Conservation (phyloP, 2,329 filamentous ascomycete genomes). For the Colletotrichum godetiae region DNA sequence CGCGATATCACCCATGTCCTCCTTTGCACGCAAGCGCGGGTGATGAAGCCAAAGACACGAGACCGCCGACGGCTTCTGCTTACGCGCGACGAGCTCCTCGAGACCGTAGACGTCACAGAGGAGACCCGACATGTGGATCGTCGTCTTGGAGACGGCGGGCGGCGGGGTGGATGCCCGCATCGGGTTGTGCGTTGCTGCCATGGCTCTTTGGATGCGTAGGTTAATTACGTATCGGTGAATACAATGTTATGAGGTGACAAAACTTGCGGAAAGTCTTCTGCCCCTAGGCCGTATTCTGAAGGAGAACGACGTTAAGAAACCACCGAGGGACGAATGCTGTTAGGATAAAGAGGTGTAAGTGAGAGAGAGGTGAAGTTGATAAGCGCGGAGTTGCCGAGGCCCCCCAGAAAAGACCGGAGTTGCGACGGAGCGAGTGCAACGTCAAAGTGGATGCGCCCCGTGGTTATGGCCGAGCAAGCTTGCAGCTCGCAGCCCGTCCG, state of each 20-base stretch:
- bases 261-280: too few relatives aligned
- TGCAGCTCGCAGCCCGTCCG: not conserved
- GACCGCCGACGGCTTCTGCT: slow-evolving; percentile 60
- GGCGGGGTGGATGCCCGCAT: slow-evolving; percentile 47
- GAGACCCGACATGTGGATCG: slow-evolving; percentile 81
- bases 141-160: slow-evolving; percentile 70
- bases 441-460: slow-evolving; percentile 9
- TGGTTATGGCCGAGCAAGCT: not conserved
- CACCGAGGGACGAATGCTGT: not conserved
- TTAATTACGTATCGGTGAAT: not conserved
- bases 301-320: not conserved
- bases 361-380: slow-evolving; percentile 4
- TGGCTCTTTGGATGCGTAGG: slow-evolving; percentile 17
- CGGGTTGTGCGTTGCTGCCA: slow-evolving; percentile 40
- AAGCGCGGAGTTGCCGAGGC: slow-evolving; percentile 20
- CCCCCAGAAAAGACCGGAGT: slow-evolving; percentile 13
- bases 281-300: too few relatives aligned
- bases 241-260: too few relatives aligned
- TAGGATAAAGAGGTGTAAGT: not conserved
- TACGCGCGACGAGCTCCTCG: slow-evolving; percentile 67
- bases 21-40: slow-evolving; percentile 76
- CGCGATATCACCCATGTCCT: slow-evolving; percentile 81
- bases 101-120: slow-evolving; percentile 85
- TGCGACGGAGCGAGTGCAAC: not conserved
- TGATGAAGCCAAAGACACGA: slow-evolving; percentile 94